phyloP scores from a whole-genome alignment of 2,329 filamentous ascomycete genomes.

The Botryotinia globosa region DNA sequence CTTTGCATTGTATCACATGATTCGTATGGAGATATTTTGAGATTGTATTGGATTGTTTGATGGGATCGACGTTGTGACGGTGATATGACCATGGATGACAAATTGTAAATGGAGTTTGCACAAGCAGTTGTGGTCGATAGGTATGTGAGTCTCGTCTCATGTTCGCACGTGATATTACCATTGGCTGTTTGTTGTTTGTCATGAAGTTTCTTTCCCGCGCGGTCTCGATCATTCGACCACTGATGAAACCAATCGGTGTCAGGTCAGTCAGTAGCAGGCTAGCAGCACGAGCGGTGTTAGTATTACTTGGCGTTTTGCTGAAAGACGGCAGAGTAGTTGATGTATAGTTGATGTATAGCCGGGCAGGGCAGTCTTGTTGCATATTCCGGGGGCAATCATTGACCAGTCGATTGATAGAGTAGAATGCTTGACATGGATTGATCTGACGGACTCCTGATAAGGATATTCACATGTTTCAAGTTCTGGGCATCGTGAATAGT shows the following conservation, averaged over 20 bases:
- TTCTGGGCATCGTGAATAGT: neutral
- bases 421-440: neutral
- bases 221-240: neutral
- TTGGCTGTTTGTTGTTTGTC: neutral
- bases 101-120: neutral
- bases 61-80: neutral
- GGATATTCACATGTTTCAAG: neutral
- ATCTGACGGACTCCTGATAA: neutral
- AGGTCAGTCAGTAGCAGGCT: too few relatives aligned
- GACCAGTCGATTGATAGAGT: neutral
- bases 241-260: neutral
- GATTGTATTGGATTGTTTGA: neutral
- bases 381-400: neutral
- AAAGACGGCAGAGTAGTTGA: neutral
- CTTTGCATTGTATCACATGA: neutral
- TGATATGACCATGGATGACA: neutral
- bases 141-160: neutral
- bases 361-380: neutral
- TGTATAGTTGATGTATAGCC: too few relatives aligned
- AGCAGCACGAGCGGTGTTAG: neutral
- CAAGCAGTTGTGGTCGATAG: neutral
- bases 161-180: neutral
- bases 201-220: neutral
- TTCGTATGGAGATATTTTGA: neutral
- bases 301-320: neutral